These are phyloP conservation scores for Leonotis leonurus DNA, from an alignment of 257 asterid species.

Conservation along the genomic window DNA sequence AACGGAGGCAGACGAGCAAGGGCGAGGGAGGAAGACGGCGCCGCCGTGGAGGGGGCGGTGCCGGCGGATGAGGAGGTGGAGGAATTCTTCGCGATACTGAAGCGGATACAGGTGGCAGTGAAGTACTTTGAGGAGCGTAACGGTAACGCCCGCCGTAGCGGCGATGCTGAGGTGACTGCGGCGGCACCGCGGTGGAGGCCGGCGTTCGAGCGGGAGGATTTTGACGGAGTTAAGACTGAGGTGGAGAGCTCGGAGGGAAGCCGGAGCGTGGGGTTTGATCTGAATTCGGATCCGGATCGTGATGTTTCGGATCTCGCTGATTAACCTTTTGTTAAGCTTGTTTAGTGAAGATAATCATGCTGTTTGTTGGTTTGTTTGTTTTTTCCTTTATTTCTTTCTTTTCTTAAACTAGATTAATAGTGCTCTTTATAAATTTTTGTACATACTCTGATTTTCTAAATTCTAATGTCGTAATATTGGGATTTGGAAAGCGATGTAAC, in stretches of 20 bases:
- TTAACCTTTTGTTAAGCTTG: too few relatives aligned
- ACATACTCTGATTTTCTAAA: too few relatives aligned
- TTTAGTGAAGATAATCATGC: neutral
- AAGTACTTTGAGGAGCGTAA: slow-evolving; percentile 14
- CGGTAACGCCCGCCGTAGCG: slow-evolving; percentile 1
- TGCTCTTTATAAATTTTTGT: too few relatives aligned
- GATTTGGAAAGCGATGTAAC: too few relatives aligned
- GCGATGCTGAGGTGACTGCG: neutral
- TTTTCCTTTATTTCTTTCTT: neutral
- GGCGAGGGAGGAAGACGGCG: neutral
- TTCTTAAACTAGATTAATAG: too few relatives aligned
- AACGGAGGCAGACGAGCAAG: neutral
- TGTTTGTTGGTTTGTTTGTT: neutral
- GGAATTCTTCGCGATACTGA: slow-evolving; percentile 41
- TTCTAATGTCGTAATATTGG: too few relatives aligned
- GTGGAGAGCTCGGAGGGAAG: neutral
- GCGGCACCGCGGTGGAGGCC: slow-evolving; percentile 11
- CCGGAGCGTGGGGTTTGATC: slow-evolving; percentile 16
- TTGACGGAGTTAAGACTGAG: slow-evolving; percentile 5
- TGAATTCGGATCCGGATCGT: slow-evolving; percentile 17
- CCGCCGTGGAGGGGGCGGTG: neutral
- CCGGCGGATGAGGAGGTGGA: slow-evolving; percentile 46
- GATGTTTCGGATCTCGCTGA: neutral
- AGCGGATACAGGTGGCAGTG: slow-evolving; percentile 30
- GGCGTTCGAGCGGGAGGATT: slow-evolving; percentile 18